Evolutionary conservation across 768 basidiomycete genomes (phyloP).

Genomic region (Leucocoprinus sp.): DNA sequence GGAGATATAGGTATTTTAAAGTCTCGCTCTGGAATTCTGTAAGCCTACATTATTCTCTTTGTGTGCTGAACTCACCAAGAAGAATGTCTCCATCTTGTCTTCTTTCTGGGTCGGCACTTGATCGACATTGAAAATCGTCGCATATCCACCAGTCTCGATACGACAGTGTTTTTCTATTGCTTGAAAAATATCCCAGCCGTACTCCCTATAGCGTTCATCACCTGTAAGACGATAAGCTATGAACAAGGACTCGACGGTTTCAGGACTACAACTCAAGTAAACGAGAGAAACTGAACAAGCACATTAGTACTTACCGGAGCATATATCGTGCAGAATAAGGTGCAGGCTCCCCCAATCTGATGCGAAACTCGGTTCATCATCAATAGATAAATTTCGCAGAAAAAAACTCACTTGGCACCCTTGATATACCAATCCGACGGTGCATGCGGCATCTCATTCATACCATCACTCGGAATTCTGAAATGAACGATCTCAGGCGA

Average conservation of each 20-base stretch:
- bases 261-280: slow-evolving; percentile 45
- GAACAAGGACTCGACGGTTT: slow-evolving; percentile 93
- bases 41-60: background rate
- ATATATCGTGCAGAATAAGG: slow-evolving; percentile 90
- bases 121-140: slow-evolving; percentile 80
- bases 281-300: background rate
- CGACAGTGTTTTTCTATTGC: slow-evolving; percentile 81
- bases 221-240: slow-evolving; percentile 87
- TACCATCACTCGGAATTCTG: slow-evolving; percentile 49
- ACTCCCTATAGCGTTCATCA: slow-evolving; percentile 68
- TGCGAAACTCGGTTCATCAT: background rate
- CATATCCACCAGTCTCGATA: slow-evolving; percentile 75
- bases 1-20: slow-evolving; percentile 81
- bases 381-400: background rate
- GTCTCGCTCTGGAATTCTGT: slow-evolving; percentile 63
- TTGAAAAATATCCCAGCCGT: slow-evolving; percentile 86
- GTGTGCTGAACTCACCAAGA: slow-evolving; percentile 51
- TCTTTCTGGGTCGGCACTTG: slow-evolving; percentile 56
- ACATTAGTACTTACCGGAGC: slow-evolving; percentile 46
- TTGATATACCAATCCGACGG: slow-evolving; percentile 89
- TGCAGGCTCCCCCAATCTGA: slow-evolving; percentile 30
- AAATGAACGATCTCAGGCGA: slow-evolving; percentile 90
- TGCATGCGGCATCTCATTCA: slow-evolving; percentile 33
- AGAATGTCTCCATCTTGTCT: slow-evolving; percentile 95
- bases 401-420: slow-evolving; percentile 47